These are phyloP conservation scores for Gelatoporia subvermispora DNA, from an alignment of 768 basidiomycete genomes.

Conservation along the genomic window DNA sequence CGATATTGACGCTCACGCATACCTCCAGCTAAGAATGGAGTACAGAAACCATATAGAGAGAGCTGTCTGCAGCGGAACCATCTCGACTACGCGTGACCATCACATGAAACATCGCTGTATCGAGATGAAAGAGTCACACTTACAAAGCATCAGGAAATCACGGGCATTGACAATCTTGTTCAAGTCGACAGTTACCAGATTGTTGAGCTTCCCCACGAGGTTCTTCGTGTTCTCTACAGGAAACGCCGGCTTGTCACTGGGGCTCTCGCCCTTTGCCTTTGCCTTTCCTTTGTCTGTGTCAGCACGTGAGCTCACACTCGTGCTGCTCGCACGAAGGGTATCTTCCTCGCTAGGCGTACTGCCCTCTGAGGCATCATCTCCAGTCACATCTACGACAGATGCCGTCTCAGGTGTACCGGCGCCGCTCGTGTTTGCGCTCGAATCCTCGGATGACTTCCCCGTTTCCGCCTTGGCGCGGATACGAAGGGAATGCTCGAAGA, in stretches of 20 bases:
- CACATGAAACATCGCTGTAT: background rate
- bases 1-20: constrained; percentile 27
- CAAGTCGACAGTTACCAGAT: constrained; percentile 62
- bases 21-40: constrained; percentile 48
- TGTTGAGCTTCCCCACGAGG: constrained; percentile 74
- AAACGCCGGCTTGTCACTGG: background rate
- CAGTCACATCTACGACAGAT: constrained; percentile 13
- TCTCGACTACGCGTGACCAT: constrained; percentile 14
- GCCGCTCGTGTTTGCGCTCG: constrained; percentile 19
- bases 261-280: constrained; percentile 3
- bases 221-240: constrained; percentile 29
- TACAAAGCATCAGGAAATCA: constrained; percentile 18
- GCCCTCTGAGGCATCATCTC: constrained; percentile 4
- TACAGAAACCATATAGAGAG: constrained; percentile 40
- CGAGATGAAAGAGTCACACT: background rate
- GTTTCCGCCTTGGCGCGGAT: constrained; percentile 52
- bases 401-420: constrained; percentile 20
- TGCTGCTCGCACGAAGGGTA: constrained; percentile 11
- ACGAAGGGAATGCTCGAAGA: constrained; percentile 52
- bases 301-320: background rate
- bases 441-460: constrained; percentile 5
- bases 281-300: background rate
- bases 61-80: constrained; percentile 34
- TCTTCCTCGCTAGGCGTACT: constrained; percentile 16
- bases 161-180: constrained; percentile 24